Evolutionary conservation across 176 grass and related monocot species (phyloP).

Genomic region (Eleusine coracana): DNA sequence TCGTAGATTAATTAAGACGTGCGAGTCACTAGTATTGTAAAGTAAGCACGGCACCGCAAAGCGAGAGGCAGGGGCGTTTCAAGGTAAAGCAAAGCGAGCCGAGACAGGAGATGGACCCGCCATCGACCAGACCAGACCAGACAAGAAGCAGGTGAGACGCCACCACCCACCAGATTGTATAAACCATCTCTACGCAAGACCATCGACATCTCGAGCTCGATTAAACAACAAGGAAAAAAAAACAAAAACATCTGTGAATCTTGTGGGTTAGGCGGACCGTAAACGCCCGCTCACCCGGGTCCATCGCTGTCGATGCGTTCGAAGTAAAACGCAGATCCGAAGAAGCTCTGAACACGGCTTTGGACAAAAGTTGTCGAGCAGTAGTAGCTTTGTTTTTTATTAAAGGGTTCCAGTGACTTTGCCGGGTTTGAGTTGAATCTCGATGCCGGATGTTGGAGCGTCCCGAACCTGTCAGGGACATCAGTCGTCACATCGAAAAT

Average conservation of each 20-base stretch:
- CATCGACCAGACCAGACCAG: background rate
- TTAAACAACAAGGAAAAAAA: background rate
- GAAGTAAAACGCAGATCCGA: conserved; percentile 22
- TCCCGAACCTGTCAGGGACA: conserved; percentile 14
- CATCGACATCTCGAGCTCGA: background rate
- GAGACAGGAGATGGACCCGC: background rate
- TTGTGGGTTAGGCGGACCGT: background rate
- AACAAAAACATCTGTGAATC: background rate
- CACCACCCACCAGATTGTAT: background rate
- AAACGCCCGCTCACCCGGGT: background rate
- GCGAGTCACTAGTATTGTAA: background rate
- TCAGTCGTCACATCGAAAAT: conserved; percentile 9
- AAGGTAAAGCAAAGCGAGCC: background rate
- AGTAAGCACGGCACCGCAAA: background rate
- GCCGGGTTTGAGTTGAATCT: background rate
- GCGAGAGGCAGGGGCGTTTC: background rate
- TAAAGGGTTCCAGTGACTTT: conserved; percentile 36
- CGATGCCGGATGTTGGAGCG: background rate
- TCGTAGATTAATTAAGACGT: background rate
- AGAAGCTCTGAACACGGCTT: conserved; percentile 32
- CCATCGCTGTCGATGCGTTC: conserved; percentile 44
- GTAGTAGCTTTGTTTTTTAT: background rate
- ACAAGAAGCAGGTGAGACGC: conserved; percentile 3
- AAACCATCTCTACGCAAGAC: background rate
- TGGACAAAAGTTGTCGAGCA: conserved; percentile 21